These are phyloP conservation scores for Fusarium tricinctum DNA, from an alignment of 2,329 filamentous ascomycete genomes.

Conservation along the genomic window DNA sequence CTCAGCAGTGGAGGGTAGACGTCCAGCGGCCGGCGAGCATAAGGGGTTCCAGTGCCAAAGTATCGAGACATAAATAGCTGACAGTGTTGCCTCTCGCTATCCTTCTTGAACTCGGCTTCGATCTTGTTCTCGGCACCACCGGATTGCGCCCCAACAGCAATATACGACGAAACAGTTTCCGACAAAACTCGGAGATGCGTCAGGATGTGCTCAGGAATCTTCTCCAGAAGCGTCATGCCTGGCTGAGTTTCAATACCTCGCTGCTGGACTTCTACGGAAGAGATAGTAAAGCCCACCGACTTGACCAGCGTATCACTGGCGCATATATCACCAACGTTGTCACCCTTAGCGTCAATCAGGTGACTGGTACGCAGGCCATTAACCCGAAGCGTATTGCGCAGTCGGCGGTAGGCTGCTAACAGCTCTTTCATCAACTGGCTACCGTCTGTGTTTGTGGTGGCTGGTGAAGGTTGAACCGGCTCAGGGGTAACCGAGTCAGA, in stretches of 20 bases:
- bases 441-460: slow-evolving; percentile 28
- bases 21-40: slow-evolving; percentile 59
- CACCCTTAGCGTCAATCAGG: slow-evolving; percentile 49
- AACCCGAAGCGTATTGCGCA: slow-evolving; percentile 69
- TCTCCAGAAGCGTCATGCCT: slow-evolving; percentile 82
- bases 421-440: slow-evolving; percentile 65
- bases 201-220: slow-evolving; percentile 84
- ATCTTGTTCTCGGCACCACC: slow-evolving; percentile 72
- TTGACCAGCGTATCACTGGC: slow-evolving; percentile 72
- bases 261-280: slow-evolving; percentile 91
- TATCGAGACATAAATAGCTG: slow-evolving; percentile 79
- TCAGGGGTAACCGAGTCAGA: slow-evolving; percentile 53
- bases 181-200: slow-evolving; percentile 90
- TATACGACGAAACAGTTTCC: slow-evolving; percentile 89
- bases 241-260: slow-evolving; percentile 82
- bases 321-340: slow-evolving; percentile 61
- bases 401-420: slow-evolving; percentile 71
- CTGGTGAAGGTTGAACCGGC: slow-evolving; percentile 32
- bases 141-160: slow-evolving; percentile 79
- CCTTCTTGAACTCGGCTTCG: slow-evolving; percentile 74
- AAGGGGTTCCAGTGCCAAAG: slow-evolving; percentile 59
- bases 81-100: slow-evolving; percentile 79
- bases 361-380: slow-evolving; percentile 65
- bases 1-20: slow-evolving; percentile 71
- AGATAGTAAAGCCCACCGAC: slow-evolving; percentile 85